Evolutionary conservation across 1,284 basidiomycete genomes (phyloP).

Genomic region (Pseudozyma pruni): DNA sequence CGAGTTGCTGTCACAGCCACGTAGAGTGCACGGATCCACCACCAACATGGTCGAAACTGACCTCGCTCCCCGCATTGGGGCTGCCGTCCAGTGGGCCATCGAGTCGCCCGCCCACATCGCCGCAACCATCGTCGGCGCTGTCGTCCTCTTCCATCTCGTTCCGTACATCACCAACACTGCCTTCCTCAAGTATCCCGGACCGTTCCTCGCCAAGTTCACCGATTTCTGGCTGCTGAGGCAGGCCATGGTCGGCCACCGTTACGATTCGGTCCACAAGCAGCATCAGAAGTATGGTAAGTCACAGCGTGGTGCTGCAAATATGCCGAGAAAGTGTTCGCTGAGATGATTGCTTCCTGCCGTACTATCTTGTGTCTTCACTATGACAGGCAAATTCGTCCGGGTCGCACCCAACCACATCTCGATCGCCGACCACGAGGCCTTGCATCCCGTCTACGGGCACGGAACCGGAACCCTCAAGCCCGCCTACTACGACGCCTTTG

Average conservation of each 20-base stretch:
- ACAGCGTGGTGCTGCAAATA: background rate
- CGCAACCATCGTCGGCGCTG: constrained; percentile 30
- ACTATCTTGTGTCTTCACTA: too few species aligned
- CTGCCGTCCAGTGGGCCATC: constrained; percentile 31
- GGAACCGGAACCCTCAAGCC: constrained; percentile 56
- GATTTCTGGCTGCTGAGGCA: constrained; percentile 81
- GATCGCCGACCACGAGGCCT: constrained; percentile 74
- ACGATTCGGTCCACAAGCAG: constrained; percentile 78
- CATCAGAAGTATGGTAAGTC: constrained; percentile 79
- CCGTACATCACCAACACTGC: constrained; percentile 46
- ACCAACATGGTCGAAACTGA: constrained; percentile 44
- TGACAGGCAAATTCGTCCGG: constrained; percentile 75
- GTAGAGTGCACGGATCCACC: background rate
- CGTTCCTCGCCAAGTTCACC: constrained; percentile 78
- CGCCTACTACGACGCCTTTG: constrained; percentile 79
- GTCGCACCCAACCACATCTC: constrained; percentile 88
- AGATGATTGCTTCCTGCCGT: background rate
- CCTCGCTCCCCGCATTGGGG: constrained; percentile 26
- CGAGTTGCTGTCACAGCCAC: too few species aligned
- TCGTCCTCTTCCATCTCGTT: constrained; percentile 42
- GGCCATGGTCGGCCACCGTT: constrained; percentile 78
- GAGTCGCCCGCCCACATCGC: constrained; percentile 34
- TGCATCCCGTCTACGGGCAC: constrained; percentile 54
- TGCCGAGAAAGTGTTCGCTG: background rate
- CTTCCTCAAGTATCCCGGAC: constrained; percentile 74